These are phyloP conservation scores for Curvularia sp. DNA, from an alignment of 2,329 filamentous ascomycete genomes.

Conservation along the genomic window DNA sequence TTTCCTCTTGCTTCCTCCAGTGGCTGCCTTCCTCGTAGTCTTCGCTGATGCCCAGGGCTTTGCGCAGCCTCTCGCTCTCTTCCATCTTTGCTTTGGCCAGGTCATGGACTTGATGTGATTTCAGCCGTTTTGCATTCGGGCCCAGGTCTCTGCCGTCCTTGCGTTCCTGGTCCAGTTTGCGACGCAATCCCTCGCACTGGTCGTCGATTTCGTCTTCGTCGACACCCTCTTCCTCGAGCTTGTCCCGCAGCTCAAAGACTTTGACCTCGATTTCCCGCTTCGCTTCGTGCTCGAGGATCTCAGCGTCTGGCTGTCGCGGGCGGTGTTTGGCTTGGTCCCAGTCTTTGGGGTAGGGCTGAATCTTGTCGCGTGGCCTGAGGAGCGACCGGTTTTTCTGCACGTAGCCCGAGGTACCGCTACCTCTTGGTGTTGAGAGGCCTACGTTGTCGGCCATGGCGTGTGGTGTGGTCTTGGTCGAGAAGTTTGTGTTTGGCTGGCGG, in stretches of 20 bases:
- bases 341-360: conserved; percentile 77
- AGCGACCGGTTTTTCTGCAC: conserved; percentile 95
- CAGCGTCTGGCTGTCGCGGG: conserved; percentile 85
- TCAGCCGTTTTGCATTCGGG: conserved; percentile 67
- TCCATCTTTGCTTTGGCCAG: conserved; percentile 94
- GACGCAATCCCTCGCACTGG: conserved; percentile 70
- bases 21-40: conserved; percentile 87
- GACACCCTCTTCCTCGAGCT: conserved; percentile 87
- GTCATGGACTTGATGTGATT: conserved; percentile 94
- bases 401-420: conserved; percentile 95
- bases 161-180: conserved; percentile 63
- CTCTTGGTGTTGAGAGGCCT: conserved; percentile 90
- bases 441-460: conserved; percentile 90
- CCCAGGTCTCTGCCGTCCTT: conserved; percentile 47
- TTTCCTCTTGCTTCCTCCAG: conserved; percentile 84
- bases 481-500: conserved; percentile 2
- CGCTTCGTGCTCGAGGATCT: conserved; percentile 92
- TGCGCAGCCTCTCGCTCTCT: conserved; percentile 87
- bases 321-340: conserved; percentile 73
- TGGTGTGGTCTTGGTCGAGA: background rate
- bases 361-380: conserved; percentile 81
- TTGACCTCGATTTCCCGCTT: conserved; percentile 91
- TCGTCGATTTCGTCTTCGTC: conserved; percentile 92
- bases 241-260: conserved; percentile 87
- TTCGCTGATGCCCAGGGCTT: conserved; percentile 84